Evolutionary conservation across 2,329 filamentous ascomycete species (phyloP).

Genomic region (Paraphoma chrysanthemicola): DNA sequence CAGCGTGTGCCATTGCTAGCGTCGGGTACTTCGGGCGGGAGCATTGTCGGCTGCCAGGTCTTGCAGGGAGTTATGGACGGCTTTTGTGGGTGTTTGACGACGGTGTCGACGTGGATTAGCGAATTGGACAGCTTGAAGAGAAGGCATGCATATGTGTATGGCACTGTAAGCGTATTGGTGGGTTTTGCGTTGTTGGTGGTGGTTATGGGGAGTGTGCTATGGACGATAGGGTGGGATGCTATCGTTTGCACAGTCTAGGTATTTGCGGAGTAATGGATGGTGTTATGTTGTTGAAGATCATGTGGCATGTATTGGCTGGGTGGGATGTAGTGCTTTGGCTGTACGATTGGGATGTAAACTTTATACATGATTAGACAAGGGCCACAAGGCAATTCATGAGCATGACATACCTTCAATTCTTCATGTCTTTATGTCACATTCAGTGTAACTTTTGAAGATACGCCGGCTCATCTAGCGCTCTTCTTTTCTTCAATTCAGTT

Average conservation of each 20-base stretch:
- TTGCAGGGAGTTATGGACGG: constrained; percentile 57
- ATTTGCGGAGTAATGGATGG: neutral
- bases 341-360: too few species aligned
- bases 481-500: neutral
- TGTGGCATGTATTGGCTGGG: too few species aligned
- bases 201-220: constrained; percentile 77
- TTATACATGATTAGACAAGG: too few species aligned
- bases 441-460: too few species aligned
- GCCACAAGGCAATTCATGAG: too few species aligned
- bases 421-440: too few species aligned
- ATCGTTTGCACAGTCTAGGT: constrained; percentile 41
- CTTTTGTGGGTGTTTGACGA: constrained; percentile 57
- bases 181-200: constrained; percentile 68
- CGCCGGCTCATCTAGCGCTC: too few species aligned
- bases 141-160: constrained; percentile 73
- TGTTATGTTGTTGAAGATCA: too few species aligned
- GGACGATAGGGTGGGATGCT: constrained; percentile 61
- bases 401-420: too few species aligned
- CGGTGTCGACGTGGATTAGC: constrained; percentile 57
- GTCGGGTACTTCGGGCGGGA: constrained; percentile 51
- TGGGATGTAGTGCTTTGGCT: too few species aligned
- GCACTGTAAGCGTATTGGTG: constrained; percentile 63
- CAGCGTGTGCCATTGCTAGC: constrained; percentile 67
- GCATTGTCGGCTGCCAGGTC: constrained; percentile 52
- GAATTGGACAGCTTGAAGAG: constrained; percentile 51